These are phyloP conservation scores for Leishmania lainsoni DNA, from an alignment of 208 protist genomes.

Conservation along the genomic window DNA sequence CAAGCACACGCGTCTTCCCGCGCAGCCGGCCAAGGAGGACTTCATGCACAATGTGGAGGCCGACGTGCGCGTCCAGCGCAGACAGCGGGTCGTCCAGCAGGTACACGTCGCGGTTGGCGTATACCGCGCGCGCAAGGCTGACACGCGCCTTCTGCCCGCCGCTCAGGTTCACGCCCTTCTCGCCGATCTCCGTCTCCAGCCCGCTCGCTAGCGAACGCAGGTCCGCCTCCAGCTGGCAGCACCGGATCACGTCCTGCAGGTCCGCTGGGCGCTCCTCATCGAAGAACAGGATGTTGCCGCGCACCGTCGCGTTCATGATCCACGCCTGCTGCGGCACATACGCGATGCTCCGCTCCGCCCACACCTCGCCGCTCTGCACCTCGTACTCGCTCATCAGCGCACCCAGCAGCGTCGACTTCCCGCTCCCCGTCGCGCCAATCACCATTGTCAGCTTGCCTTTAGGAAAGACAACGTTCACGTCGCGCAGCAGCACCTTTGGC, in stretches of 20 bases:
- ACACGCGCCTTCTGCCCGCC: conserved; percentile 91
- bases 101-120: conserved; percentile 84
- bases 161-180: conserved; percentile 89
- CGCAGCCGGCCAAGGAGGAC: conserved; percentile 60
- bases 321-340: conserved; percentile 93
- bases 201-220: conserved; percentile 77
- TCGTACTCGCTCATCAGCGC: conserved; percentile 47
- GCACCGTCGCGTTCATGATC: conserved; percentile 92
- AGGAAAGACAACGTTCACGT: conserved; percentile 46
- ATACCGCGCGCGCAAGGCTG: conserved; percentile 86
- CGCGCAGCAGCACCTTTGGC: conserved; percentile 44
- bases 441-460: conserved; percentile 52
- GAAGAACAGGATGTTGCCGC: conserved; percentile 94
- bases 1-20: conserved; percentile 89
- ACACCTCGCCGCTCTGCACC: conserved; percentile 41
- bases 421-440: conserved; percentile 70
- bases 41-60: not conserved
- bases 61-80: conserved; percentile 93
- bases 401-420: conserved; percentile 74
- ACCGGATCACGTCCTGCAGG: conserved; percentile 49
- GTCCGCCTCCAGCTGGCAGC: conserved; percentile 86
- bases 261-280: conserved; percentile 42
- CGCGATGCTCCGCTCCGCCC: conserved; percentile 52
- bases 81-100: conserved; percentile 93
- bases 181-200: conserved; percentile 89